Percentiles rank a stretch among this genome's conserved stretches.
Conservation (phyloP, 2,329 filamentous ascomycete species). For the Sordariomycetes sp. region DNA sequence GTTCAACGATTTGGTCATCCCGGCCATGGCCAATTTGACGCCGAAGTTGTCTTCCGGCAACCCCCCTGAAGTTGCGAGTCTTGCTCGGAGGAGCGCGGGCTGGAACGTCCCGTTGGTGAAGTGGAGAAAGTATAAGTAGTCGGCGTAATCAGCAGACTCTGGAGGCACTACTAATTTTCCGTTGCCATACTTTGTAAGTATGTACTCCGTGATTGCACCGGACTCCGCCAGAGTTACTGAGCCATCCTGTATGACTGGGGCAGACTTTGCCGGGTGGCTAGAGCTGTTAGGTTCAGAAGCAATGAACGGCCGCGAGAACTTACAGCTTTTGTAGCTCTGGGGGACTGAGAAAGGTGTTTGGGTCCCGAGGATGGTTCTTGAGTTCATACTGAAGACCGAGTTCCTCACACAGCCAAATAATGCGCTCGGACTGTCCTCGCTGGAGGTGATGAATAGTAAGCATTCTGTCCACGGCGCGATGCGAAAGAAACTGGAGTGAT, state of each 20-base stretch:
- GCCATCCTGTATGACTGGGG: conserved; percentile 51
- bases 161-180: conserved; percentile 17
- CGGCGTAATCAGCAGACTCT: conserved; percentile 33
- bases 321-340: conserved; percentile 26
- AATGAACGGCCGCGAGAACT: too few relatives aligned
- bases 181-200: conserved; percentile 41
- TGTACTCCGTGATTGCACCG: conserved; percentile 52
- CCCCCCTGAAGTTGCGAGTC: background rate
- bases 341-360: conserved; percentile 22
- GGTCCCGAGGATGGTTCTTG: conserved; percentile 11
- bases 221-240: conserved; percentile 48
- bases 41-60: background rate
- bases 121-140: conserved; percentile 59
- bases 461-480: too few relatives aligned
- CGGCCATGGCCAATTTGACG: background rate
- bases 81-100: conserved; percentile 18
- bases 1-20: conserved; percentile 26
- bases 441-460: conserved; percentile 44
- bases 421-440: conserved; percentile 52
- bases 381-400: conserved; percentile 40
- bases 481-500: too few relatives aligned
- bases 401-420: conserved; percentile 58
- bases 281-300: background rate
- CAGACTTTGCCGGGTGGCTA: conserved; percentile 16
- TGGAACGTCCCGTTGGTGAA: conserved; percentile 39